Evolutionary conservation across 2,329 filamentous ascomycete genomes (phyloP).

Genomic region (Penicillium sp.): DNA sequence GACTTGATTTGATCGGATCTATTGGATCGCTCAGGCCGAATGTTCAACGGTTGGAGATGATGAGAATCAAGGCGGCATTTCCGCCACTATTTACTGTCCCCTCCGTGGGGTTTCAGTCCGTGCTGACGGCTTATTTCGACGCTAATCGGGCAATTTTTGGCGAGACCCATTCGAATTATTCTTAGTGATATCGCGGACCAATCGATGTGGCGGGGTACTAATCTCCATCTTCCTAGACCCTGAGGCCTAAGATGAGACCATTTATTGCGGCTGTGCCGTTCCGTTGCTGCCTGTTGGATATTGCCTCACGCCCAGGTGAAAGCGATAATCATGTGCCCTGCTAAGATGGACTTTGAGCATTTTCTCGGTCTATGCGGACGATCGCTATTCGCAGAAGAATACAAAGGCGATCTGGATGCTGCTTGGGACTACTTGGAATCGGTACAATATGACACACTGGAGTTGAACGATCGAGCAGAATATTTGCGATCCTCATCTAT

Average conservation of each 20-base stretch:
- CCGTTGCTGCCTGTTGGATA: not conserved
- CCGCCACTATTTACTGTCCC: not conserved
- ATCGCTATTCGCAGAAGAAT: conserved; percentile 23
- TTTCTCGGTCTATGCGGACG: conserved; percentile 15
- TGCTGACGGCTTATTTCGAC: not conserved
- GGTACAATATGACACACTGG: not conserved
- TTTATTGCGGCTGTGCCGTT: not conserved
- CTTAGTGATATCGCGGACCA: not conserved
- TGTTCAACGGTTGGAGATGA: not conserved
- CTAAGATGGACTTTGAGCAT: conserved; percentile 15
- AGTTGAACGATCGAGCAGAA: conserved; percentile 13
- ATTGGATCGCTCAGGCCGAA: conserved; percentile 2
- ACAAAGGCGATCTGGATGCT: conserved; percentile 20
- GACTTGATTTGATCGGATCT: not conserved
- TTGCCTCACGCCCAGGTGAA: not conserved
- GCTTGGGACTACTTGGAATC: conserved; percentile 16
- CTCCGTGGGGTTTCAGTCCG: not conserved
- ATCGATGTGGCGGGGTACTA: not conserved
- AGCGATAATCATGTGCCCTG: not conserved
- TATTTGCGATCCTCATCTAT: conserved; percentile 17
- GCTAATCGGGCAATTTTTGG: conserved; percentile 16
- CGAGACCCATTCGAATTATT: conserved; percentile 3
- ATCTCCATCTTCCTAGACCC: not conserved
- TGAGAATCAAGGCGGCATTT: not conserved
- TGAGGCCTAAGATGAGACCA: not conserved